Conservation (phyloP, 805 yeast species). For the Priceomyces fermenticarens region DNA sequence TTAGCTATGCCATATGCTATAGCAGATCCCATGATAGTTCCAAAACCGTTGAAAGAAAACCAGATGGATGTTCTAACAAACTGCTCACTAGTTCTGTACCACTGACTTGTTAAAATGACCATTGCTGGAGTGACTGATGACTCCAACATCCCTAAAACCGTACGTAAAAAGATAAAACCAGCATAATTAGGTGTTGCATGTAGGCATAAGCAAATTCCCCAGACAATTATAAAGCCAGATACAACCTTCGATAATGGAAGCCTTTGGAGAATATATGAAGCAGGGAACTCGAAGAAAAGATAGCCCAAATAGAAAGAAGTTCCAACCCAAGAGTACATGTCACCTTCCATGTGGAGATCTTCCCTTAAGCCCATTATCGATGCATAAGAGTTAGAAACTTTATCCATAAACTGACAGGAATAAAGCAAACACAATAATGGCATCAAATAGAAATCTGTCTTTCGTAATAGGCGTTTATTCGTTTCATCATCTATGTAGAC, state of each 20-base stretch:
- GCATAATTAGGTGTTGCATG: constrained; percentile 48
- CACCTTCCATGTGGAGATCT: constrained; percentile 33
- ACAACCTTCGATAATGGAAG: constrained; percentile 56
- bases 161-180: constrained; percentile 37
- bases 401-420: constrained; percentile 34
- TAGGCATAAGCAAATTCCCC: constrained; percentile 58
- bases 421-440: constrained; percentile 24
- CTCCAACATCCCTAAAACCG: constrained; percentile 40
- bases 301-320: constrained; percentile 54
- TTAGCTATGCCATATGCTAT: constrained; percentile 53
- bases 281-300: constrained; percentile 52
- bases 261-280: constrained; percentile 46
- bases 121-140: constrained; percentile 39
- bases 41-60: constrained; percentile 36
- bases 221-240: constrained; percentile 45
- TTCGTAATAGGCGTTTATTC: constrained; percentile 12
- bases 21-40: constrained; percentile 36
- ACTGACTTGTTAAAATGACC: constrained; percentile 33
- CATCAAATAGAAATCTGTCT: constrained; percentile 22
- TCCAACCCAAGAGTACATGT: constrained; percentile 36
- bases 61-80: constrained; percentile 33
- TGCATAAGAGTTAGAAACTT: constrained; percentile 38
- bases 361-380: constrained; percentile 35
- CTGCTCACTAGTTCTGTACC: constrained; percentile 32
- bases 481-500: constrained; percentile 14